These are phyloP conservation scores for Alternaria dauci DNA, from an alignment of 2,329 filamentous ascomycete species.

Conservation along the genomic window DNA sequence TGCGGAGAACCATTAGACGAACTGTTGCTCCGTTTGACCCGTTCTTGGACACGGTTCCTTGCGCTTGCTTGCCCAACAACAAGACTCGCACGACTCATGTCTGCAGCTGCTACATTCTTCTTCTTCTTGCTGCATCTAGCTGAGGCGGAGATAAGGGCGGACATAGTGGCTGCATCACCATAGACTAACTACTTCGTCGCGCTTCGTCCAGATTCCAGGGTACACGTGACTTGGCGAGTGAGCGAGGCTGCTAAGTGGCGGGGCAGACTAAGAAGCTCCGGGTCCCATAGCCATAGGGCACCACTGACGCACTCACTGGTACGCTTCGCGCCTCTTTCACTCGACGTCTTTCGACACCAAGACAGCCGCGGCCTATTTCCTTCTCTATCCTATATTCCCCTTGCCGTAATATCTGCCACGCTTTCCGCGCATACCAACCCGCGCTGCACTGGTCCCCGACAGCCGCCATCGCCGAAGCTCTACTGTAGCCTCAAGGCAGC, in stretches of 20 bases:
- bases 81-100: not conserved
- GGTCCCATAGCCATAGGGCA: not conserved
- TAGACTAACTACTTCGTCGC: slow-evolving; percentile 12
- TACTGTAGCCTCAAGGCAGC: slow-evolving; percentile 3
- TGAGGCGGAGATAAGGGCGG: slow-evolving; percentile 8
- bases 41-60: not conserved
- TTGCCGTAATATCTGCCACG: not conserved
- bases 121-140: not conserved
- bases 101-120: not conserved
- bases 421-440: not conserved
- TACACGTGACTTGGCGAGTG: slow-evolving; percentile 28
- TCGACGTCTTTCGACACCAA: not conserved
- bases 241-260: slow-evolving; percentile 18
- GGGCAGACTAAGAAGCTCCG: slow-evolving; percentile 21
- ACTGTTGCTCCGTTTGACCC: not conserved
- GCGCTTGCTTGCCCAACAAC: not conserved
- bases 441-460: not conserved
- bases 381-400: slow-evolving; percentile 1
- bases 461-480: not conserved
- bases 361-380: not conserved
- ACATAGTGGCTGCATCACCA: not conserved
- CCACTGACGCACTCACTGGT: slow-evolving; percentile 15
- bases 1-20: not conserved
- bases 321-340: slow-evolving; percentile 12
- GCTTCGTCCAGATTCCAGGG: slow-evolving; percentile 8